Evolutionary conservation across 192 early-diverging fungal species (phyloP).

Genomic region (Pilobolus umbonatus): DNA sequence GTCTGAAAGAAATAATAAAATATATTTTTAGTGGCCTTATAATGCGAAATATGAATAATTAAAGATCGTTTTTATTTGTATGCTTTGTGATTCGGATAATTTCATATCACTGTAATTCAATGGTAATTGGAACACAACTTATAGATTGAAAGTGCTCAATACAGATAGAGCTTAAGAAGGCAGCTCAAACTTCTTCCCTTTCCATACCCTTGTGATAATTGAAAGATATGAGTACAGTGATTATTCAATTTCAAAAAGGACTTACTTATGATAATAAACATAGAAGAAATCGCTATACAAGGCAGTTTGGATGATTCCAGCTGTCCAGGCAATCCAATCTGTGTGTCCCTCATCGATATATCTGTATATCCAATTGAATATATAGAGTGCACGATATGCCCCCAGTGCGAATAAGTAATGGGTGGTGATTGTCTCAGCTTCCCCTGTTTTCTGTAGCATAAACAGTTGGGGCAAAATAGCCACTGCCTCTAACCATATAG

Average conservation of each 20-base stretch:
- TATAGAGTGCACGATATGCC: slow-evolving; percentile 81
- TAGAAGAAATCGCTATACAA: slow-evolving; percentile 98
- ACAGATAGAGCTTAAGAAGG: slow-evolving; percentile 35
- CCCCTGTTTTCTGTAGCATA: slow-evolving; percentile 93
- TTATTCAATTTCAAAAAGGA: neutral
- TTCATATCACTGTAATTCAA: neutral
- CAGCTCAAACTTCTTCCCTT: slow-evolving; percentile 68
- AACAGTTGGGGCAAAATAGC: slow-evolving; percentile 98
- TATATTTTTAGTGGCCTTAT: neutral
- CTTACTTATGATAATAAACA: slow-evolving; percentile 81
- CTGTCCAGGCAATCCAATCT: slow-evolving; percentile 84
- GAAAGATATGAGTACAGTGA: neutral
- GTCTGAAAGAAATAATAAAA: neutral
- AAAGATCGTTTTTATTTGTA: neutral
- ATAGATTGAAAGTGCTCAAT: neutral
- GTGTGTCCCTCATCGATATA: slow-evolving; percentile 36
- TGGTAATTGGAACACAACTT: neutral
- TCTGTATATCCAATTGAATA: slow-evolving; percentile 95
- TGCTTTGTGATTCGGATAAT: neutral
- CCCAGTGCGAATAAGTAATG: slow-evolving; percentile 99
- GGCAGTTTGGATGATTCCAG: slow-evolving; percentile 91
- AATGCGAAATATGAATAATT: neutral
- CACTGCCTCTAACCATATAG: slow-evolving; percentile 92
- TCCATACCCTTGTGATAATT: slow-evolving; percentile 46
- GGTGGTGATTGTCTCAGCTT: slow-evolving; percentile 98